Evolutionary conservation across 2,329 filamentous ascomycete genomes (phyloP).

Genomic region (Pseudogymnoascus sp.): DNA sequence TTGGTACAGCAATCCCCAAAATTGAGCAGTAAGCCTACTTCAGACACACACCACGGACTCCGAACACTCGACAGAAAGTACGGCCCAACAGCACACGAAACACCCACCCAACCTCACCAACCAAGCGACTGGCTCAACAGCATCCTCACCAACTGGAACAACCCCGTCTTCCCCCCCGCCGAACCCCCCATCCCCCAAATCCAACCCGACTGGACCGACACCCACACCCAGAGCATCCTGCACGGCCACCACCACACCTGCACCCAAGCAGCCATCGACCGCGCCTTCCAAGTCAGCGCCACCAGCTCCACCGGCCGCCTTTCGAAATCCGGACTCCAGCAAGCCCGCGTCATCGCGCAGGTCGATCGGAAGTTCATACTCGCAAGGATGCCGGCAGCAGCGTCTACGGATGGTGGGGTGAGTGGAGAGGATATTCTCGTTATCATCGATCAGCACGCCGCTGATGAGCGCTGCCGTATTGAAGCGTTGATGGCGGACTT

Average conservation of each 20-base stretch:
- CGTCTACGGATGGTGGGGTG: background rate
- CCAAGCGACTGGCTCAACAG: conserved; percentile 48
- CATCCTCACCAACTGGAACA: conserved; percentile 61
- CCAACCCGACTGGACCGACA: conserved; percentile 26
- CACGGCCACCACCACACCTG: conserved; percentile 21
- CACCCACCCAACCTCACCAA: background rate
- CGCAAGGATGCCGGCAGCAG: conserved; percentile 41
- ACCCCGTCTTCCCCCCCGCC: conserved; percentile 59
- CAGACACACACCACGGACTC: background rate
- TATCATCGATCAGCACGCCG: conserved; percentile 87
- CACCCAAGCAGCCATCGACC: conserved; percentile 24
- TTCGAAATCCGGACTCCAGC: conserved; percentile 51
- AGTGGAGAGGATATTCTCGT: conserved; percentile 44
- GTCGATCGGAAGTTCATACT: conserved; percentile 89
- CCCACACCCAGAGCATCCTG: conserved; percentile 17
- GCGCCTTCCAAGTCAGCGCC: conserved; percentile 21
- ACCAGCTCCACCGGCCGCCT: conserved; percentile 39
- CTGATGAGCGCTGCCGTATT: conserved; percentile 77
- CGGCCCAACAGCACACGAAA: background rate
- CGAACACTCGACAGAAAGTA: background rate
- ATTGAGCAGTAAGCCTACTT: background rate
- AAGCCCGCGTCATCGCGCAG: conserved; percentile 65
- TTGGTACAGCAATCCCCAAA: conserved; percentile 25
- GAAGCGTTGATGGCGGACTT: conserved; percentile 61
- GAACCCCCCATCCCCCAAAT: conserved; percentile 40